phyloP scores from a whole-genome alignment of 805 yeast genomes.

The Zygoascus ofunaensis region DNA sequence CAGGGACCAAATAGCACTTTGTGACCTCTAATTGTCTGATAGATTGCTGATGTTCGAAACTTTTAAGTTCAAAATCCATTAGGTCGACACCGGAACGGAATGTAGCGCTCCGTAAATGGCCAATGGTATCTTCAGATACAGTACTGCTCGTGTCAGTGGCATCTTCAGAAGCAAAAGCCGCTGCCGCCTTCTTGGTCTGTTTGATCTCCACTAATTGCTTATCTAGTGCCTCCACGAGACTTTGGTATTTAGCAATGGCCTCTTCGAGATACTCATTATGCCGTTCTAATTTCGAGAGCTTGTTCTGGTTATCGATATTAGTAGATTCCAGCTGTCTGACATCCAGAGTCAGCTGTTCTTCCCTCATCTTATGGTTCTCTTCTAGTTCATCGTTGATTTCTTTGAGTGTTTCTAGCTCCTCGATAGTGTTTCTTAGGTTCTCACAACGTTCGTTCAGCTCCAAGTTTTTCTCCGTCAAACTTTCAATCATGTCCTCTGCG shows the following conservation, averaged over 20 bases:
- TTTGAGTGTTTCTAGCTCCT: constrained; percentile 45
- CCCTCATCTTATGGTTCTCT: constrained; percentile 35
- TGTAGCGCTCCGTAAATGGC: constrained; percentile 17
- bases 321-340: constrained; percentile 23
- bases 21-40: constrained; percentile 21
- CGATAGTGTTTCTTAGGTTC: constrained; percentile 34
- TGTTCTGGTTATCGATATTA: constrained; percentile 13
- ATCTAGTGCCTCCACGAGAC: constrained; percentile 23
- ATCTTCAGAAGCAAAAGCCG: neutral
- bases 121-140: neutral
- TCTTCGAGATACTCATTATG: constrained; percentile 32
- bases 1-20: constrained; percentile 17
- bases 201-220: constrained; percentile 18
- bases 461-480: constrained; percentile 32
- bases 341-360: constrained; percentile 34
- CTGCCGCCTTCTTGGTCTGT: constrained; percentile 9
- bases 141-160: neutral
- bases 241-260: constrained; percentile 20
- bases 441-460: constrained; percentile 30
- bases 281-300: constrained; percentile 20
- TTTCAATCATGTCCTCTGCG: constrained; percentile 31
- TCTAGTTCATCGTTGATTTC: constrained; percentile 46
- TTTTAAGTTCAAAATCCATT: constrained; percentile 21
- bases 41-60: constrained; percentile 21
- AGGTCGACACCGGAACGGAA: constrained; percentile 18